Conservation (phyloP, 2,329 filamentous ascomycete genomes). For the Esteya vermicola region DNA sequence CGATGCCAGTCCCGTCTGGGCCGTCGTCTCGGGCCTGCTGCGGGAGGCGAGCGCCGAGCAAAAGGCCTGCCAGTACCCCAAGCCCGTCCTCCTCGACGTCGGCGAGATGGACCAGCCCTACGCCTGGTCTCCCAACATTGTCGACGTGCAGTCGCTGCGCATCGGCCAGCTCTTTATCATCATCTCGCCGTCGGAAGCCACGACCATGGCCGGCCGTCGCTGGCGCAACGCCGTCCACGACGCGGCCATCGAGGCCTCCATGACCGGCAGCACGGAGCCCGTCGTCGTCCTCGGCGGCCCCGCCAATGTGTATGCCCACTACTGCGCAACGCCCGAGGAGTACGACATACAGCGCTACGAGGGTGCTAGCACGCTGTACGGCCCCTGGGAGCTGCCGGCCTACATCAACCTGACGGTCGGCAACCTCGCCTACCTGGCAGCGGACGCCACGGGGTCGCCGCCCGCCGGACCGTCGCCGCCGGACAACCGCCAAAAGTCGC, state of each 20-base stretch:
- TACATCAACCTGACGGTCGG: constrained; percentile 77
- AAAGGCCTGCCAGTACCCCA: constrained; percentile 60
- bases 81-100: constrained; percentile 76
- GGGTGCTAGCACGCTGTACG: constrained; percentile 84
- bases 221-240: constrained; percentile 60
- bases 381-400: constrained; percentile 66
- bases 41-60: constrained; percentile 56
- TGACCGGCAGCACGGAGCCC: constrained; percentile 31
- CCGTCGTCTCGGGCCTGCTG: constrained; percentile 54
- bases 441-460: constrained; percentile 26
- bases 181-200: constrained; percentile 75
- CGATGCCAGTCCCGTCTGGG: constrained; percentile 63
- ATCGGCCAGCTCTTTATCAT: constrained; percentile 76
- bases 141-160: constrained; percentile 72
- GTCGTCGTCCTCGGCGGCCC: constrained; percentile 79
- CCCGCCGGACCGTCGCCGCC: constrained; percentile 52
- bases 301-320: constrained; percentile 81
- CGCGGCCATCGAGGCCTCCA: constrained; percentile 27
- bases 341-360: constrained; percentile 63
- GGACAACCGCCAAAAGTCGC: constrained; percentile 60
- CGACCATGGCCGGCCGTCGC: constrained; percentile 78
- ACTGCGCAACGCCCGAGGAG: constrained; percentile 67
- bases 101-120: constrained; percentile 65
- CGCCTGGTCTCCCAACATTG: constrained; percentile 75
- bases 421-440: constrained; percentile 52